Conservation (phyloP, 75 land plant genomes). For the Sequoia sempervirens region DNA sequence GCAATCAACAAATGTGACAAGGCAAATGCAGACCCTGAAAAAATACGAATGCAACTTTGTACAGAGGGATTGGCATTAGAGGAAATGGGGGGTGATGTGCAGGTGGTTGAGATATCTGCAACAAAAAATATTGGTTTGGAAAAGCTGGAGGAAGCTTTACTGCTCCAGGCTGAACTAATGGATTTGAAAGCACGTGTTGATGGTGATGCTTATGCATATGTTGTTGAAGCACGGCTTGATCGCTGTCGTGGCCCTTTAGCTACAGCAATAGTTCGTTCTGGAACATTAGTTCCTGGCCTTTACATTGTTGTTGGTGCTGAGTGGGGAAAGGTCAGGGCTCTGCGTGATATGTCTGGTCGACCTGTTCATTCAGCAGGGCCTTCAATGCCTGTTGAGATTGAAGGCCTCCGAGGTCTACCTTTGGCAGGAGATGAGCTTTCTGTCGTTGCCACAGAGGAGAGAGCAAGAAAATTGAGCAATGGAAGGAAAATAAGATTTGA, state of each 20-base stretch:
- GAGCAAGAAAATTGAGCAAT: conserved; percentile 89
- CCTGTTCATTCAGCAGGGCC: conserved; percentile 46
- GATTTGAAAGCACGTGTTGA: conserved; percentile 69
- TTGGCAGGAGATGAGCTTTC: conserved; percentile 90
- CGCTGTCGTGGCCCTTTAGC: conserved; percentile 87
- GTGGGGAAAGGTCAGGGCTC: conserved; percentile 87
- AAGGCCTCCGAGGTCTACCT: conserved; percentile 89
- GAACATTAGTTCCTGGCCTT: conserved; percentile 66
- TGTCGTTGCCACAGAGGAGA: conserved; percentile 85
- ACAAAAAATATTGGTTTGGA: conserved; percentile 59
- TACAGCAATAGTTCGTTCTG: conserved; percentile 84
- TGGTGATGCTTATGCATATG: conserved; percentile 93
- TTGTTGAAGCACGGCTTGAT: conserved; percentile 94
- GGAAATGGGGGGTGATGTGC: conserved; percentile 66
- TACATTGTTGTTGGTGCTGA: conserved; percentile 87
- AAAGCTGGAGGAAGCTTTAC: conserved; percentile 82
- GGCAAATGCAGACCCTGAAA: conserved; percentile 36
- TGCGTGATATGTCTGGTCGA: conserved; percentile 66
- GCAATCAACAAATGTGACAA: conserved; percentile 95
- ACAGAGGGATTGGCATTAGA: no score
- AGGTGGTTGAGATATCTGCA: conserved; percentile 92
- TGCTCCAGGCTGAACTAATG: conserved; percentile 93
- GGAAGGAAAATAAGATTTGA: conserved; percentile 66
- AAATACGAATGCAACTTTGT: no score
- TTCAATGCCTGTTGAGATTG: conserved; percentile 87